These are phyloP conservation scores for Teunomyces panamensis DNA, from an alignment of 805 yeast species.

Conservation along the genomic window DNA sequence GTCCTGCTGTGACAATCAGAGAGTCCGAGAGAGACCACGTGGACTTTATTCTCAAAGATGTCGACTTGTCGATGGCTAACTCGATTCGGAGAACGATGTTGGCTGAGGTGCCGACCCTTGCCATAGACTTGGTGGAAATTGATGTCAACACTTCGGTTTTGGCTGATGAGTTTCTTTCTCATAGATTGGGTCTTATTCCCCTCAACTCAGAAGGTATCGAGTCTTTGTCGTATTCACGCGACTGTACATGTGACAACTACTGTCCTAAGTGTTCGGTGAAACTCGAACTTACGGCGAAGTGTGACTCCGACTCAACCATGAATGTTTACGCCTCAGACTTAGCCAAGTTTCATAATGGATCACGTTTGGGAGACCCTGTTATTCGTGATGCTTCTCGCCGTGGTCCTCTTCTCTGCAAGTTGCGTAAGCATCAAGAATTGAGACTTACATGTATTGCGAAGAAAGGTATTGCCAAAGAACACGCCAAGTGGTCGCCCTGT, in stretches of 20 bases:
- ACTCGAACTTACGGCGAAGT: constrained; percentile 79
- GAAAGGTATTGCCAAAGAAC: constrained; percentile 96
- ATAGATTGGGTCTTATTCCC: constrained; percentile 90
- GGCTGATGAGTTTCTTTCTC: constrained; percentile 96
- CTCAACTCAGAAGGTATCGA: constrained; percentile 82
- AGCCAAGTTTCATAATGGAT: constrained; percentile 45
- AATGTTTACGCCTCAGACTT: constrained; percentile 83
- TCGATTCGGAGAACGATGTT: constrained; percentile 88
- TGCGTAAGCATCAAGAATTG: constrained; percentile 89
- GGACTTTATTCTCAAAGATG: constrained; percentile 82
- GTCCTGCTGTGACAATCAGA: constrained; percentile 86
- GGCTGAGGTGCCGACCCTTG: constrained; percentile 95
- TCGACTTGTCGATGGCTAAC: constrained; percentile 88
- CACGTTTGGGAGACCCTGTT: constrained; percentile 78
- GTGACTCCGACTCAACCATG: constrained; percentile 84
- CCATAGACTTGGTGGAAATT: constrained; percentile 93
- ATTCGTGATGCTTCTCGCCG: constrained; percentile 68
- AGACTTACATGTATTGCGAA: constrained; percentile 90
- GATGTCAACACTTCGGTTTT: constrained; percentile 89
- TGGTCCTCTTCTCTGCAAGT: constrained; percentile 89
- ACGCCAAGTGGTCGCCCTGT: constrained; percentile 98
- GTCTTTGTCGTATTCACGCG: constrained; percentile 81
- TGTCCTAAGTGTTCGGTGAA: constrained; percentile 94
- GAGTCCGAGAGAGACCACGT: constrained; percentile 83
- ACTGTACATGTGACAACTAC: constrained; percentile 97